Percentiles rank a stretch among this genome's conserved stretches.
Evolutionary conservation across 2,329 filamentous ascomycete species (phyloP).

Genomic region (Colletotrichum echinochloae): DNA sequence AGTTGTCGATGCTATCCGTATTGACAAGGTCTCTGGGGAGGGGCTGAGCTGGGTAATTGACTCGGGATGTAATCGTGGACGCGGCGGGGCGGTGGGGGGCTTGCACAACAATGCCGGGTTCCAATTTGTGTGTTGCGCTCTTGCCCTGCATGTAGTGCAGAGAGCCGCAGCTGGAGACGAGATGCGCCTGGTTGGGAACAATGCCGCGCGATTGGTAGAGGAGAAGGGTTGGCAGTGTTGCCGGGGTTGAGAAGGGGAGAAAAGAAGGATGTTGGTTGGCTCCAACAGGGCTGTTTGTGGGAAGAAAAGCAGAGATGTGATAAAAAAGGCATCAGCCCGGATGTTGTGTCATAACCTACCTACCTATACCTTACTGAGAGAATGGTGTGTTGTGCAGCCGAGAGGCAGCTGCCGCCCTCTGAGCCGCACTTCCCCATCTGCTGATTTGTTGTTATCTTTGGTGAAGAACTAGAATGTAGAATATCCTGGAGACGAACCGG

Average conservation of each 20-base stretch:
- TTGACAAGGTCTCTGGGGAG: conserved; percentile 8
- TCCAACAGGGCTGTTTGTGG: background rate
- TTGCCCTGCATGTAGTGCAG: conserved; percentile 26
- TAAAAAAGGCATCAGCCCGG: background rate
- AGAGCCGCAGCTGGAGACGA: conserved; percentile 26
- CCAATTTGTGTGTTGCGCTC: conserved; percentile 24
- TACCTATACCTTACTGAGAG: no score
- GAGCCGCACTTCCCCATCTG: conserved; percentile 1
- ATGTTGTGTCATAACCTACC: background rate
- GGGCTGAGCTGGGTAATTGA: conserved; percentile 2
- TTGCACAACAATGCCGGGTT: conserved; percentile 22
- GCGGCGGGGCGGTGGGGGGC: no score
- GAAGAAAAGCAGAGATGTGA: background rate
- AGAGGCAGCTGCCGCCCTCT: background rate
- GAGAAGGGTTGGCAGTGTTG: background rate
- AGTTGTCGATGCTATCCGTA: conserved; percentile 1
- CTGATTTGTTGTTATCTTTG: no score
- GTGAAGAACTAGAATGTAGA: no score
- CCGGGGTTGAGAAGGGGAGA: background rate
- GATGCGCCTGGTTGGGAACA: background rate
- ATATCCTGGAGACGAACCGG: no score
- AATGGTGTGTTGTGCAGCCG: no score
- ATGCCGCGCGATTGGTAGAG: conserved; percentile 22
- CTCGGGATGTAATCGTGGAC: conserved; percentile 5
- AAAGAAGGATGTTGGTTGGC: conserved; percentile 5